These are phyloP conservation scores for Gardenia jasminoides DNA, from an alignment of 257 asterid species.

Conservation along the genomic window DNA sequence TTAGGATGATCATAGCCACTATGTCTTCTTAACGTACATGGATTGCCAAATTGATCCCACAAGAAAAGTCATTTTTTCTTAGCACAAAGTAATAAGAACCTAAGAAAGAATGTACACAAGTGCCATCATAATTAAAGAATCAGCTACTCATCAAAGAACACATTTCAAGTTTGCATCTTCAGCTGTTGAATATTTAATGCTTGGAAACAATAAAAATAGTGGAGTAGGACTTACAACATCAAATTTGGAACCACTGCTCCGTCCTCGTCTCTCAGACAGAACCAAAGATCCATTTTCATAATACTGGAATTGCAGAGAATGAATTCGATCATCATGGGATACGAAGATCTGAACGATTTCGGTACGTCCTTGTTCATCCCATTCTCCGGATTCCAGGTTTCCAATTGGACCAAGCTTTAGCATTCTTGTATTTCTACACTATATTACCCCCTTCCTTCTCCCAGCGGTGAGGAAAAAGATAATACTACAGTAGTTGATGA, in stretches of 20 bases:
- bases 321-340: background rate
- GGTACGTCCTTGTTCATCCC: conserved; percentile 9
- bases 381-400: background rate
- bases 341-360: conserved; percentile 18
- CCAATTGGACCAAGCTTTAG: conserved; percentile 5
- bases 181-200: too few species aligned
- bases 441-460: background rate
- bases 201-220: background rate
- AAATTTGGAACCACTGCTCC: conserved; percentile 22
- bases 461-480: background rate
- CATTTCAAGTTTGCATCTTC: too few species aligned
- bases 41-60: too few species aligned
- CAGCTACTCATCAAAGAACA: too few species aligned
- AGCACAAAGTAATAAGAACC: too few species aligned
- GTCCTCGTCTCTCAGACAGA: conserved; percentile 31
- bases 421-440: background rate
- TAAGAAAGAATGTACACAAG: too few species aligned
- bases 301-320: conserved; percentile 36
- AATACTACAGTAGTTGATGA: background rate
- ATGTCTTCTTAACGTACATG: too few species aligned
- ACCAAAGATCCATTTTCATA: conserved; percentile 29
- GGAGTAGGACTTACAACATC: conserved; percentile 24
- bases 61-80: too few species aligned
- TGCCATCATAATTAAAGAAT: too few species aligned
- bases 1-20: too few species aligned